A percentile compares a stretch with the other conserved stretches of the same genome.
phyloP scores from a whole-genome alignment of 768 basidiomycete genomes.

The Rickenella mellea region DNA sequence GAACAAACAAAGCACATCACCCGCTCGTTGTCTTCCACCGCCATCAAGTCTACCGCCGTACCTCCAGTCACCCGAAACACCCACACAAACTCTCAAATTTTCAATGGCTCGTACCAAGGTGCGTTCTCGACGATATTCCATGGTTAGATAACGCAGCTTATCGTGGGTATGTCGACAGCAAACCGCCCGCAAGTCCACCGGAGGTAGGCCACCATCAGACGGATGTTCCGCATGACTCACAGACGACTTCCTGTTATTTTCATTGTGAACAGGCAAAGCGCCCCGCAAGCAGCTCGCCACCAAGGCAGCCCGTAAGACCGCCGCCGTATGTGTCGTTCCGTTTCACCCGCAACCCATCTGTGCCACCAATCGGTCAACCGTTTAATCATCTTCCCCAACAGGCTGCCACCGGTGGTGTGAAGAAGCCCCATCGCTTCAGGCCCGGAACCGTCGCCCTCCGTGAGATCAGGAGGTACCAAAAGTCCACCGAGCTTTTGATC shows the following conservation, averaged over 20 bases:
- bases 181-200: constrained; percentile 99
- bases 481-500: constrained; percentile 97
- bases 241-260: constrained; percentile 15
- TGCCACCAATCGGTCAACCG: neutral
- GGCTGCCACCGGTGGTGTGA: constrained; percentile 91
- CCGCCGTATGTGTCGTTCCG: constrained; percentile 39
- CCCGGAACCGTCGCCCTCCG: constrained; percentile 98
- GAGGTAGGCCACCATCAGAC: constrained; percentile 52
- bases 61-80: constrained; percentile 7
- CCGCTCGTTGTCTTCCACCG: constrained; percentile 13
- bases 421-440: constrained; percentile 98
- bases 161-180: constrained; percentile 48
- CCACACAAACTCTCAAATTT: constrained; percentile 10
- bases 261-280: constrained; percentile 54
- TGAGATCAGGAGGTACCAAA: constrained; percentile 97
- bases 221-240: constrained; percentile 8
- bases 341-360: constrained; percentile 8
- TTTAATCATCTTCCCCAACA: constrained; percentile 12
- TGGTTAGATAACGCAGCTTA: constrained; percentile 5
- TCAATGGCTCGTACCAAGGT: constrained; percentile 89
- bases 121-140: constrained; percentile 11
- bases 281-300: constrained; percentile 93
- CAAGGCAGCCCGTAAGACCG: constrained; percentile 91
- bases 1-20: neutral
- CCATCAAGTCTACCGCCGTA: constrained; percentile 1